These are phyloP conservation scores for Penicillium manginii DNA, from an alignment of 495 filamentous ascomycete genomes.

Conservation along the genomic window DNA sequence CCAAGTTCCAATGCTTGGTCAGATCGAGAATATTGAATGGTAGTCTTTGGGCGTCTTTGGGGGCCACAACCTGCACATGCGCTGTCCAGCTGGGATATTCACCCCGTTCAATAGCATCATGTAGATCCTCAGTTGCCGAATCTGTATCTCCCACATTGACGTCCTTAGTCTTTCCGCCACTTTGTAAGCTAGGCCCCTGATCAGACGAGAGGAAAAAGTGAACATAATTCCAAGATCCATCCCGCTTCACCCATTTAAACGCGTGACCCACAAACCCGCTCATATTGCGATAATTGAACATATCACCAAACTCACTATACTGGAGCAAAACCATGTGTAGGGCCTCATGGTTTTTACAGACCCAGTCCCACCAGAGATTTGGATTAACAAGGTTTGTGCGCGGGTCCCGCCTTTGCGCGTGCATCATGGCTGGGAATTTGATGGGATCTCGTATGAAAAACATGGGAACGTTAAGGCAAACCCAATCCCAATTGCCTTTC, in stretches of 20 bases:
- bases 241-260: background rate
- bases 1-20: conserved; percentile 36
- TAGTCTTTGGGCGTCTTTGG: conserved; percentile 31
- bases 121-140: conserved; percentile 32
- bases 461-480: conserved; percentile 59
- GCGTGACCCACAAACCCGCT: background rate
- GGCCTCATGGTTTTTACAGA: background rate
- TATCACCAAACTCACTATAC: background rate
- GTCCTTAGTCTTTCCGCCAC: no score
- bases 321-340: background rate
- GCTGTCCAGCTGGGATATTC: conserved; percentile 39
- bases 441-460: conserved; percentile 61
- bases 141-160: conserved; percentile 31
- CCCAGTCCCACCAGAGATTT: background rate
- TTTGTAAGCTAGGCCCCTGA: no score
- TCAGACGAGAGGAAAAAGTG: no score
- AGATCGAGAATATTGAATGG: conserved; percentile 44
- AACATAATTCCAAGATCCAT: conserved; percentile 3
- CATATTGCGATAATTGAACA: background rate
- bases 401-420: conserved; percentile 39
- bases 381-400: conserved; percentile 46
- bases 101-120: conserved; percentile 33
- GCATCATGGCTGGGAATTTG: conserved; percentile 55
- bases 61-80: conserved; percentile 38
- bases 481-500: conserved; percentile 73